These are phyloP conservation scores for Mycosphaerella sp. DNA, from an alignment of 2,329 filamentous ascomycete genomes.

Conservation along the genomic window DNA sequence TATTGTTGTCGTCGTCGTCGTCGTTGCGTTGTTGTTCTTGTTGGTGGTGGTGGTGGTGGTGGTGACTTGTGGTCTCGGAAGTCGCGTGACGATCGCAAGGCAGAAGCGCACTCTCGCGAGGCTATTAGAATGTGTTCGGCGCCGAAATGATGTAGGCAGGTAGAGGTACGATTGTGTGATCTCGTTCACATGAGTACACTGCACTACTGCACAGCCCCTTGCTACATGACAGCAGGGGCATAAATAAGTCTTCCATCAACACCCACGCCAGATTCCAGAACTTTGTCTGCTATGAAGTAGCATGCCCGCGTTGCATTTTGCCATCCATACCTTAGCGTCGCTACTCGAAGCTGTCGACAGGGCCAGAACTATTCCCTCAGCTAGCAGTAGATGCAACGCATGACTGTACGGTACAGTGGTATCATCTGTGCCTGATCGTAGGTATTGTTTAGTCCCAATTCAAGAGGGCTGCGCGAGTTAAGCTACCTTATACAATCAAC, in stretches of 20 bases:
- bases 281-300: conserved; percentile 2
- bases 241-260: conserved; percentile 14
- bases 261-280: conserved; percentile 14
- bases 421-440: conserved; percentile 39
- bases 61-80: not conserved
- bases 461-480: conserved; percentile 40
- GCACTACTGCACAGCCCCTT: no score
- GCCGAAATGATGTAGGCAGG: not conserved
- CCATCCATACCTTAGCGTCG: no score
- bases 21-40: no score
- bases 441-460: conserved; percentile 42
- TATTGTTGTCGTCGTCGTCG: no score
- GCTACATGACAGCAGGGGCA: conserved; percentile 10
- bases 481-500: conserved; percentile 34
- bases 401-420: conserved; percentile 39
- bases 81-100: not conserved
- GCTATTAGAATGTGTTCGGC: not conserved
- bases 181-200: no score
- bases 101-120: not conserved
- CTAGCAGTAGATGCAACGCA: no score
- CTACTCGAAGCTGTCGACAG: no score
- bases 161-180: no score
- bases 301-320: no score
- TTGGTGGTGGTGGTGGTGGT: no score
- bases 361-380: no score